A percentile compares a stretch with the other conserved stretches of the same genome.
Evolutionary conservation across 169 alveolate species (phyloP).

Genomic region (Plasmodium billcollinsi): DNA sequence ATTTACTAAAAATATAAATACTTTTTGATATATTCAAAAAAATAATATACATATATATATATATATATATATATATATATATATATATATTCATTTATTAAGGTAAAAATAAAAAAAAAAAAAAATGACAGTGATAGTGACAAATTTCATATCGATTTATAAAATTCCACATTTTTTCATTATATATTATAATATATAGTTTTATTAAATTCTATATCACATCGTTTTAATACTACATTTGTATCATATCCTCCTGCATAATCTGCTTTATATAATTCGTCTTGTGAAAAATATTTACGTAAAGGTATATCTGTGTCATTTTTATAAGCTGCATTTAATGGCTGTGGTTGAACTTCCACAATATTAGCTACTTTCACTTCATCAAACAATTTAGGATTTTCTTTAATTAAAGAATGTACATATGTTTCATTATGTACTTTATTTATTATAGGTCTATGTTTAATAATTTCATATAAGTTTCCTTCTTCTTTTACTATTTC

Average conservation of each 20-base stretch:
- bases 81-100: no score
- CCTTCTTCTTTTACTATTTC: conserved; percentile 84
- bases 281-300: conserved; percentile 75
- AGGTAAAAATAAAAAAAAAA: no score
- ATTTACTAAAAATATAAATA: no score
- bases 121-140: no score
- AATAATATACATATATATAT: no score
- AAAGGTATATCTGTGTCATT: conserved; percentile 83
- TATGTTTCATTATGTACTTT: conserved; percentile 40
- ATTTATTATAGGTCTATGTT: conserved; percentile 83
- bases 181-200: conserved; percentile 55
- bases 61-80: no score
- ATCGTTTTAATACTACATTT: conserved; percentile 50
- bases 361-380: conserved; percentile 43
- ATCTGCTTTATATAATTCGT: conserved; percentile 48
- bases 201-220: conserved; percentile 59
- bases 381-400: conserved; percentile 64
- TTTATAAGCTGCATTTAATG: conserved; percentile 84
- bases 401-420: conserved; percentile 68
- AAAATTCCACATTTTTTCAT: not conserved
- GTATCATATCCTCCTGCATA: conserved; percentile 65
- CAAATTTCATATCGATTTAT: no score
- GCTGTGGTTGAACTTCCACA: conserved; percentile 76
- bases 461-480: conserved; percentile 84
- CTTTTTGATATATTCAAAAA: no score